Evolutionary conservation across 495 filamentous ascomycete species (phyloP).

Genomic region (Xylaria telfairii): DNA sequence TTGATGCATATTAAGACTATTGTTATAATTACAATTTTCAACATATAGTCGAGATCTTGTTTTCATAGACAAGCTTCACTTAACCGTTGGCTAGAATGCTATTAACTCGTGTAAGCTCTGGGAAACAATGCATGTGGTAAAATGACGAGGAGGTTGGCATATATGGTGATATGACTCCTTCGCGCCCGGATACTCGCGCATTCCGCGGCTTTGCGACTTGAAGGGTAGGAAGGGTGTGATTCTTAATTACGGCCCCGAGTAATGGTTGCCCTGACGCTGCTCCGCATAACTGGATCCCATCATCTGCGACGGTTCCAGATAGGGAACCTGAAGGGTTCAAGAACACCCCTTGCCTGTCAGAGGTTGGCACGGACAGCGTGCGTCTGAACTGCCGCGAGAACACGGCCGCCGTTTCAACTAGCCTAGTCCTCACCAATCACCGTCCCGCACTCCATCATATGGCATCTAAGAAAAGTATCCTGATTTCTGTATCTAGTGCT

Average conservation of each 20-base stretch:
- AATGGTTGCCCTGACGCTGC: background rate
- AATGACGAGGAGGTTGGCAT: background rate
- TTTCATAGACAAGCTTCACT: background rate
- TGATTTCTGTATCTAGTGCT: background rate
- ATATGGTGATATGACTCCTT: background rate
- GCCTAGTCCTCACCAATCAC: background rate
- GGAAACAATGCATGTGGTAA: background rate
- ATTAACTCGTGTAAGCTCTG: background rate
- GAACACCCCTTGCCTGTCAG: constrained; percentile 7
- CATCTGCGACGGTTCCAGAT: constrained; percentile 18
- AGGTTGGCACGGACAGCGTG: background rate
- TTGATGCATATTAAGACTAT: background rate
- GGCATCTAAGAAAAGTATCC: background rate
- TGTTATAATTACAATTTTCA: background rate
- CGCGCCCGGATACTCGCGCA: constrained; percentile 5
- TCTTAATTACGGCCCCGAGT: background rate
- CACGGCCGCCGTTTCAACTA: constrained; percentile 5
- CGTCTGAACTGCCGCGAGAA: constrained; percentile 8
- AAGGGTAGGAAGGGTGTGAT: constrained; percentile 17
- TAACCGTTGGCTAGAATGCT: background rate
- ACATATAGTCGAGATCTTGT: background rate
- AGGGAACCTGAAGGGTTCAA: background rate
- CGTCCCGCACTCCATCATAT: background rate
- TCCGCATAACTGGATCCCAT: constrained; percentile 13
- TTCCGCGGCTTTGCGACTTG: constrained; percentile 13